phyloP scores from a whole-genome alignment of 176 grass and related monocot species.

The Carex scoparia region DNA sequence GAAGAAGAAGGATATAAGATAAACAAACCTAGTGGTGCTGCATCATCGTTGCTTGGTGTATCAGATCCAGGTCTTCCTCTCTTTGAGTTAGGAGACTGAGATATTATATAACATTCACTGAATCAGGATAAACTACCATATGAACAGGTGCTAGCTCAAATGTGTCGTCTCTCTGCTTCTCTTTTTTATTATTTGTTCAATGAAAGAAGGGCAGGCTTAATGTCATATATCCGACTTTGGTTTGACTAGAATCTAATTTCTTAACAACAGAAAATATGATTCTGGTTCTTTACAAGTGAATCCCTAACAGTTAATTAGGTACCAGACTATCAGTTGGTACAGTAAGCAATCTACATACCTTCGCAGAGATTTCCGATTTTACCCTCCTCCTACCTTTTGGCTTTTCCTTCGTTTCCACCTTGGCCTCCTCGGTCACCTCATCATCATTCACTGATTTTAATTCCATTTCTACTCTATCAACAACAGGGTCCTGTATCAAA shows the following conservation, averaged over 20 bases:
- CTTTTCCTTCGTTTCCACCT: constrained; percentile 10
- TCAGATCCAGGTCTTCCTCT: constrained; percentile 1
- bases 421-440: neutral
- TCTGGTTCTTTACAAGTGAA: neutral
- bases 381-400: neutral
- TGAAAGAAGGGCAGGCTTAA: neutral
- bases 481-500: neutral
- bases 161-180: neutral
- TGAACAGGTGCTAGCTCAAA: neutral
- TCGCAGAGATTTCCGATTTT: neutral
- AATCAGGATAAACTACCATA: constrained; percentile 2
- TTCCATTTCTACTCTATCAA: neutral
- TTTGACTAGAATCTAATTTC: neutral
- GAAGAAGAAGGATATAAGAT: neutral
- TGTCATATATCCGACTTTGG: neutral
- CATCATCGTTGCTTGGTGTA: constrained; percentile 38
- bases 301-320: neutral
- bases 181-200: neutral
- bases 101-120: neutral
- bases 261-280: neutral
- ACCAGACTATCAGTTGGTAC: neutral
- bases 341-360: neutral
- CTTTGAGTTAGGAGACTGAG: constrained; percentile 19
- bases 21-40: constrained; percentile 35
- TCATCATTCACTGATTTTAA: neutral